Base-by-base conservation (phyloP, 169 alveolate genomes). In the Toxoplasma gondii region DNA sequence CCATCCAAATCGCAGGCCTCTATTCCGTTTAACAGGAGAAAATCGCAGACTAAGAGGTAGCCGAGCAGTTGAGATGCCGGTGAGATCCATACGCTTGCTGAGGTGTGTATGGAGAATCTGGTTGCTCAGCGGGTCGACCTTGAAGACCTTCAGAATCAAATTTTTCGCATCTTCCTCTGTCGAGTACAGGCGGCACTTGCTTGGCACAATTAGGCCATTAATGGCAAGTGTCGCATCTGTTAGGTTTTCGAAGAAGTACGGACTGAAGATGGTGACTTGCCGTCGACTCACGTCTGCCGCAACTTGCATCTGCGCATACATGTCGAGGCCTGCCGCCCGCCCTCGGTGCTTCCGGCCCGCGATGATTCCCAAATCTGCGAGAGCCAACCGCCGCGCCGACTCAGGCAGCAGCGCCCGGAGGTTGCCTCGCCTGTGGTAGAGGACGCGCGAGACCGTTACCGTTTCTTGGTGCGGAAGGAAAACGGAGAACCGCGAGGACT, bases 211-310 rank as follows among this genome's bases (percentile, higher is more conserved):
- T 67, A 90, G 94, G n/a, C 95, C 96, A 49, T 96, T 96, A 45
- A 95, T 87, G n/a, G 93, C 95, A 16, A 96, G 90, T 10, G 97
- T 92, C 36, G 95, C 96, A 74, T 96, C 95, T 58, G 97, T 95
- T 2, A 96, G 94, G 81, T 96, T 96, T 83, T 96, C 97, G 80
- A 96, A 95, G 93, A 96, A 96, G 49, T 94, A 96, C 45, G 97
- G 97, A 36, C 94, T 95, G 90, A 94, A 96, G 81, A 96, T 92
- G 34, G 96, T 96, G 29, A 96, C 94, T 93, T 93, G 93, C 80
- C 97, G 83, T 67, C 97, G 93, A 80, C 96, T 95, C n/a, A 96
- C 96, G 58, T 96, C 96, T 34, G 97, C 96, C 16, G 96, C 96
- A 17, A 95, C 70, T 86, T 93, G 94, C 88, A 96, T 96, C 38